A percentile compares a stretch with the other conserved stretches of the same genome.
These are phyloP conservation scores for Podila clonocystis DNA, from an alignment of 192 early-diverging fungal genomes.

Conservation along the genomic window DNA sequence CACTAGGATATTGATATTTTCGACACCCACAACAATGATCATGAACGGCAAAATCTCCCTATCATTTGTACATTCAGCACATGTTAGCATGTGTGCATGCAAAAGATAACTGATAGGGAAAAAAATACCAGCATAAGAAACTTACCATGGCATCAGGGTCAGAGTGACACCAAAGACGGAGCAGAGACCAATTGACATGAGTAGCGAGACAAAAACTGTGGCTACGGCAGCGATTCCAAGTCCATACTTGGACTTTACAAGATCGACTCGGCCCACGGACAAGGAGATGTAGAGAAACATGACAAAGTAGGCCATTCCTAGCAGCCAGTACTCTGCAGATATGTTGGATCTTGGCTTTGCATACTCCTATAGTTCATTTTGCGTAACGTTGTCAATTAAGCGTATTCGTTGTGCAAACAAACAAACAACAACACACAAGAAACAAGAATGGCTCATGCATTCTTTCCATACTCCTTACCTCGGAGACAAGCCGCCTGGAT, in stretches of 20 bases:
- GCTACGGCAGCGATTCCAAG: conserved; percentile 74
- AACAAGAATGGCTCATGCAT: not conserved
- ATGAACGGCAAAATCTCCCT: conserved; percentile 79
- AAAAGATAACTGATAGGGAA: not conserved
- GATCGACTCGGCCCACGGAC: conserved; percentile 69
- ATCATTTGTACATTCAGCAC: not conserved
- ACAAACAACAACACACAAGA: not conserved
- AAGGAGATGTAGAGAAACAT: conserved; percentile 77
- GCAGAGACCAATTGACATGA: conserved; percentile 74
- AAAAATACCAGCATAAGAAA: not conserved
- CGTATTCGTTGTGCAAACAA: not conserved
- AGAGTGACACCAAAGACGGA: conserved; percentile 66
- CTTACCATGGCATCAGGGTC: conserved; percentile 72
- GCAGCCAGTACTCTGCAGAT: conserved; percentile 51
- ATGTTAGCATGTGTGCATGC: not conserved
- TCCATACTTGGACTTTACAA: conserved; percentile 82
- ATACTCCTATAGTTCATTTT: conserved; percentile 11
- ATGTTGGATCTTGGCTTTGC: conserved; percentile 32
- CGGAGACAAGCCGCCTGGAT: conserved; percentile 33
- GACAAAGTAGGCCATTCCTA: conserved; percentile 67
- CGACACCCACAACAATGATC: conserved; percentile 76
- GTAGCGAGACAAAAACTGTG: conserved; percentile 69
- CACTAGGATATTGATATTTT: conserved; percentile 80
- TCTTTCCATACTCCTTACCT: conserved; percentile 15
- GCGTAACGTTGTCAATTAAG: not conserved